These are phyloP conservation scores for Lachancea cidri DNA, from an alignment of 805 yeast genomes.

Conservation along the genomic window DNA sequence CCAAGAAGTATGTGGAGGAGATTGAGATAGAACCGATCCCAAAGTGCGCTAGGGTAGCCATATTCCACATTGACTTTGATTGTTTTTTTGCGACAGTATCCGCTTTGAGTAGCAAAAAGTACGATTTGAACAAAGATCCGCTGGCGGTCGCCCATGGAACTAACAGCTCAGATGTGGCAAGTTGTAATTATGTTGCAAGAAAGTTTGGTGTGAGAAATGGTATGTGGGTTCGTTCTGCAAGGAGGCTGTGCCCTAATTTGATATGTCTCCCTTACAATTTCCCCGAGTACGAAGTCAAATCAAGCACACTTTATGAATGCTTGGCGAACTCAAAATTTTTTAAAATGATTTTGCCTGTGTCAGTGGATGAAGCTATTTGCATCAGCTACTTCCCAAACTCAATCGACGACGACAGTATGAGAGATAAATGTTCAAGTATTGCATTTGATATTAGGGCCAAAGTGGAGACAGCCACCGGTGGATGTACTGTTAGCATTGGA, in stretches of 20 bases:
- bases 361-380: slow-evolving; percentile 83
- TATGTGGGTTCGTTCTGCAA: slow-evolving; percentile 79
- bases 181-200: slow-evolving; percentile 88
- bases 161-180: slow-evolving; percentile 67
- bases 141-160: slow-evolving; percentile 57
- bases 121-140: slow-evolving; percentile 43
- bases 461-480: slow-evolving; percentile 41
- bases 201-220: slow-evolving; percentile 77
- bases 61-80: slow-evolving; percentile 87
- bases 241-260: slow-evolving; percentile 58
- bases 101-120: slow-evolving; percentile 42
- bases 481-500: slow-evolving; percentile 76
- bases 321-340: slow-evolving; percentile 32
- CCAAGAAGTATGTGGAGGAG: slow-evolving; percentile 40
- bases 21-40: slow-evolving; percentile 8
- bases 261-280: slow-evolving; percentile 68
- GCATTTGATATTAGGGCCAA: slow-evolving; percentile 35
- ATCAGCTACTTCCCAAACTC: slow-evolving; percentile 12
- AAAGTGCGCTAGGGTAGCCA: slow-evolving; percentile 21
- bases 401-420: slow-evolving; percentile 24
- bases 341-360: slow-evolving; percentile 68
- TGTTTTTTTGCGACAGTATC: slow-evolving; percentile 91
- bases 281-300: slow-evolving; percentile 59
- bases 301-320: slow-evolving; percentile 59
- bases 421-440: slow-evolving; percentile 22